These are phyloP conservation scores for Entophlyctis luteolus DNA, from an alignment of 192 early-diverging fungal species.

Conservation along the genomic window DNA sequence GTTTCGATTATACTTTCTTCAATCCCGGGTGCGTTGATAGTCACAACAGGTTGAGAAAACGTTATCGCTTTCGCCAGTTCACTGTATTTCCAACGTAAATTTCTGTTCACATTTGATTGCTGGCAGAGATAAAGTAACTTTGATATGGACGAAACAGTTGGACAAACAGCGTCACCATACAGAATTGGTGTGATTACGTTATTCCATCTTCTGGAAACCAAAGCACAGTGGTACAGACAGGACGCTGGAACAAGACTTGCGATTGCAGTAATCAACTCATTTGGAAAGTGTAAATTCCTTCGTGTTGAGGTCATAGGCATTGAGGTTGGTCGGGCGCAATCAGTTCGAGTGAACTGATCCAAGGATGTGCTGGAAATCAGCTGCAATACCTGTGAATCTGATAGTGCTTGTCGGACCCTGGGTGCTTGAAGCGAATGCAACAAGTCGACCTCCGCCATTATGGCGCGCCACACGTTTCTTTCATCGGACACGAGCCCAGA, in stretches of 20 bases:
- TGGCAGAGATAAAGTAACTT: constrained; percentile 5
- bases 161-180: constrained; percentile 1
- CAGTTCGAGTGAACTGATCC: too few relatives aligned
- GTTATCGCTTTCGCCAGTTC: neutral
- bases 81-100: constrained; percentile 1
- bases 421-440: too few relatives aligned
- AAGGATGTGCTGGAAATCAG: too few relatives aligned
- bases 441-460: too few relatives aligned
- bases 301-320: neutral
- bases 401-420: too few relatives aligned
- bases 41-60: neutral
- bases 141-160: constrained; percentile 5
- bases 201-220: constrained; percentile 21
- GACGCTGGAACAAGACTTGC: neutral
- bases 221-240: constrained; percentile 1
- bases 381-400: too few relatives aligned
- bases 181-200: neutral
- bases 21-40: neutral
- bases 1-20: constrained; percentile 14
- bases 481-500: too few relatives aligned
- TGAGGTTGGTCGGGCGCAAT: too few relatives aligned
- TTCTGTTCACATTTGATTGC: neutral
- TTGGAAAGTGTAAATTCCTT: neutral
- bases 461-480: too few relatives aligned
- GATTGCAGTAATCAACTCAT: constrained; percentile 14